These are phyloP conservation scores for Calonectria multiphialidica DNA, from an alignment of 2,329 filamentous ascomycete genomes.

Conservation along the genomic window DNA sequence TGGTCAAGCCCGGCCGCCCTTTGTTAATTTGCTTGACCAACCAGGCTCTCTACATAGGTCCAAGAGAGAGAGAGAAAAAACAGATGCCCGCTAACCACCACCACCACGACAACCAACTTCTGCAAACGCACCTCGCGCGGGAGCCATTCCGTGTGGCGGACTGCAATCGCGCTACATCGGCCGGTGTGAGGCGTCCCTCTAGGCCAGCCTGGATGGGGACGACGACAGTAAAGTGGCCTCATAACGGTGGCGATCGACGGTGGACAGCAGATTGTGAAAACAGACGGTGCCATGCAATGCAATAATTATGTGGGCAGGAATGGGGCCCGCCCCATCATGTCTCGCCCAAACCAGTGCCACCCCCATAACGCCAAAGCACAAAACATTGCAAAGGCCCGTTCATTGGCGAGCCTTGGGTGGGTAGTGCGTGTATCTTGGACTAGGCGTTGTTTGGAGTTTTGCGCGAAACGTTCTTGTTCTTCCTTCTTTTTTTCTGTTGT, in stretches of 20 bases:
- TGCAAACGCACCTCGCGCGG: background rate
- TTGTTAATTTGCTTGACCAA: background rate
- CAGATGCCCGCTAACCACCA: background rate
- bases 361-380: background rate
- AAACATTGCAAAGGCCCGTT: background rate
- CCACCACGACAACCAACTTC: background rate
- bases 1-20: background rate
- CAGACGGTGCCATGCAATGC: conserved; percentile 22
- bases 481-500: background rate
- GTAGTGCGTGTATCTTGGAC: background rate
- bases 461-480: background rate
- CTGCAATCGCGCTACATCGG: conserved; percentile 2
- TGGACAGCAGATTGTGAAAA: background rate
- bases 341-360: conserved; percentile 6
- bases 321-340: conserved; percentile 13
- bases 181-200: conserved; percentile 16
- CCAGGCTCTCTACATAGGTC: background rate
- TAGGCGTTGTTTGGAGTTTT: background rate
- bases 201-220: conserved; percentile 17
- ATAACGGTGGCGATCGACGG: conserved; percentile 21
- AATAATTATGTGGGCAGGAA: conserved; percentile 22
- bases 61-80: background rate
- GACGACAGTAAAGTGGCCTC: conserved; percentile 17
- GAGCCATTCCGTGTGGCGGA: conserved; percentile 4
- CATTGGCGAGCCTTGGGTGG: background rate